Evolutionary conservation across 768 basidiomycete species (phyloP).

Genomic region (Porpolomopsis calyptriformis): DNA sequence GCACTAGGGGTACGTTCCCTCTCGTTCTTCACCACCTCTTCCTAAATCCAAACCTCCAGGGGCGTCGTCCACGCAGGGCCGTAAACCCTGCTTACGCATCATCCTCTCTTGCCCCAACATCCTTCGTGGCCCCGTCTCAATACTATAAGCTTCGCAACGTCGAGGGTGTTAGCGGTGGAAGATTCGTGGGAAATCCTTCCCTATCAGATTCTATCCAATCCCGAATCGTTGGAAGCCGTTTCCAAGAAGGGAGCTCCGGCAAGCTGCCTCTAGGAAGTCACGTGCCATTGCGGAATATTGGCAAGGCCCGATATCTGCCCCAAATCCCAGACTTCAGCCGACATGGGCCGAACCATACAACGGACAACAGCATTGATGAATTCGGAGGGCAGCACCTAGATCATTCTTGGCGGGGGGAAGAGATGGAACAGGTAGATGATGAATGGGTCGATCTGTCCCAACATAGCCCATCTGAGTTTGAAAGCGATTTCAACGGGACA

Average conservation of each 20-base stretch:
- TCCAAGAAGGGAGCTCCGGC: slow-evolving; percentile 58
- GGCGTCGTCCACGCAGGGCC: slow-evolving; percentile 34
- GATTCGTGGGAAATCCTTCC: slow-evolving; percentile 36
- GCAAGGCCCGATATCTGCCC: slow-evolving; percentile 31
- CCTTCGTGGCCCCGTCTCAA: slow-evolving; percentile 69
- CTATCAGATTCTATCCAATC: slow-evolving; percentile 51
- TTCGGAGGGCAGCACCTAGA: slow-evolving; percentile 20
- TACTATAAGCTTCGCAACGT: slow-evolving; percentile 67
- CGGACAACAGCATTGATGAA: slow-evolving; percentile 28
- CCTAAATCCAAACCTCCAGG: neutral
- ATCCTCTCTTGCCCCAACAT: slow-evolving; percentile 63
- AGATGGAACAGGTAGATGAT: slow-evolving; percentile 22
- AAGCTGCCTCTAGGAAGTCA: slow-evolving; percentile 51
- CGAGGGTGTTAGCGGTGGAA: slow-evolving; percentile 49
- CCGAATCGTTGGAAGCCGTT: slow-evolving; percentile 55
- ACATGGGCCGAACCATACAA: slow-evolving; percentile 46
- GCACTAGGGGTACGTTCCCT: slow-evolving; percentile 31
- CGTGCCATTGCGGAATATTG: slow-evolving; percentile 41
- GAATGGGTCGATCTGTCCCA: slow-evolving; percentile 54
- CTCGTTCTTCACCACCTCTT: too few species aligned
- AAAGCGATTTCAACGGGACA: slow-evolving; percentile 28
- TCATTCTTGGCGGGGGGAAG: too few species aligned
- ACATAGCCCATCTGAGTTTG: slow-evolving; percentile 31
- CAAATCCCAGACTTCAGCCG: slow-evolving; percentile 43
- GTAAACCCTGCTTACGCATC: slow-evolving; percentile 55